phyloP scores from a whole-genome alignment of 2,329 filamentous ascomycete genomes.

The Ophiostoma tasmaniense region DNA sequence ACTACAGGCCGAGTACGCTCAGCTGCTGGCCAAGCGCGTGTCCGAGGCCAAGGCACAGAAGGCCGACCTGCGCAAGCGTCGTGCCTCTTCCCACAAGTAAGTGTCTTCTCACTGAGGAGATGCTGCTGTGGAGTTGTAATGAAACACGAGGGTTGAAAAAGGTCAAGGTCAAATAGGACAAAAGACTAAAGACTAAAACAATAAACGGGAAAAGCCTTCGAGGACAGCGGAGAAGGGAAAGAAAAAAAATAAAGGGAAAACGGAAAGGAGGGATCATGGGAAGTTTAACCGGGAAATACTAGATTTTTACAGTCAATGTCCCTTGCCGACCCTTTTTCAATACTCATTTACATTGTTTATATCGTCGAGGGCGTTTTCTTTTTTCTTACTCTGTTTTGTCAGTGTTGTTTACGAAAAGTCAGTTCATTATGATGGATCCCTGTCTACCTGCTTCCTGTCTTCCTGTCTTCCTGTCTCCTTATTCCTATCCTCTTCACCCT shows the following conservation, averaged over 20 bases:
- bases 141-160: neutral
- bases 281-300: neutral
- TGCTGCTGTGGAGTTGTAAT: neutral
- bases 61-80: conserved; percentile 90
- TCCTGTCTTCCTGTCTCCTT: neutral
- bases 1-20: conserved; percentile 84
- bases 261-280: neutral
- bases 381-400: neutral
- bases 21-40: conserved; percentile 94
- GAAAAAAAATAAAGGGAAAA: neutral
- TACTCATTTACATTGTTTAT: neutral
- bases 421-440: neutral
- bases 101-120: neutral
- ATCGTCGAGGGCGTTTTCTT: neutral
- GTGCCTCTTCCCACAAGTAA: conserved; percentile 91
- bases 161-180: neutral
- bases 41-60: conserved; percentile 91
- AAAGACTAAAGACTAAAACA: neutral
- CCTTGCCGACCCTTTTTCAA: neutral
- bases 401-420: neutral
- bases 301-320: neutral
- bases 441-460: neutral
- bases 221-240: neutral
- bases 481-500: neutral
- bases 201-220: too few relatives aligned